Conservation (phyloP, 345 rosid species). For the Melaleuca quinquenervia region DNA sequence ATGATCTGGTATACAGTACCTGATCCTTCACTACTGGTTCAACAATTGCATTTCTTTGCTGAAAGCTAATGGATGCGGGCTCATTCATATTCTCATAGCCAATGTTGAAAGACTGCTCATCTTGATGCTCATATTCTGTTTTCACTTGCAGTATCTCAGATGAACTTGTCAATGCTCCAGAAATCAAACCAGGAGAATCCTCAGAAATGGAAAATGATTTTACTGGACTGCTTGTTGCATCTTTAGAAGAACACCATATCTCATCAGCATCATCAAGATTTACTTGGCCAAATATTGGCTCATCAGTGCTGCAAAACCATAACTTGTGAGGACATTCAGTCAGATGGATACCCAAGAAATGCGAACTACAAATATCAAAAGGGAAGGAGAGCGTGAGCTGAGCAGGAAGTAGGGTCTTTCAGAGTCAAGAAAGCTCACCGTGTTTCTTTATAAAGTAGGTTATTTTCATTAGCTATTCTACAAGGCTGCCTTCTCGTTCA, state of each 20-base stretch:
- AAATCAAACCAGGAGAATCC: slow-evolving; percentile 38
- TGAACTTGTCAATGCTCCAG: slow-evolving; percentile 22
- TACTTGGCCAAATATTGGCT: slow-evolving; percentile 65
- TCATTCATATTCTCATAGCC: slow-evolving; percentile 25
- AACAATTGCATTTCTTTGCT: slow-evolving; percentile 7
- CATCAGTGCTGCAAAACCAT: slow-evolving; percentile 93
- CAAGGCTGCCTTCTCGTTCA: not conserved
- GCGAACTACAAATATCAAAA: not conserved
- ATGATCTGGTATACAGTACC: slow-evolving; percentile 22
- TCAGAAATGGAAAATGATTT: slow-evolving; percentile 36
- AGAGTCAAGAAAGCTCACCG: not conserved
- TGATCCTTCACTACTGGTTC: slow-evolving; percentile 26
- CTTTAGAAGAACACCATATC: slow-evolving; percentile 72
- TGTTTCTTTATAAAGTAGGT: not conserved
- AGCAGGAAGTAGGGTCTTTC: not conserved
- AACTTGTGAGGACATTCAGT: slow-evolving; percentile 85
- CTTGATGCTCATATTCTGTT: slow-evolving; percentile 42
- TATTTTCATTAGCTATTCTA: not conserved
- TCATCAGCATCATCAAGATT: slow-evolving; percentile 56
- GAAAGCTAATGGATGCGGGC: slow-evolving; percentile 27
- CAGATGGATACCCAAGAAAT: slow-evolving; percentile 29
- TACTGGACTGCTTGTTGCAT: slow-evolving; percentile 33
- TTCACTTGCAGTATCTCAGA: slow-evolving; percentile 24
- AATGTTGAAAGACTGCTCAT: slow-evolving; percentile 26
- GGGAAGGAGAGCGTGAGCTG: not conserved